A percentile compares a stretch with the other conserved stretches of the same genome.
Conservation (phyloP, 306 rosid genomes). For the Canavalia gladiata region DNA sequence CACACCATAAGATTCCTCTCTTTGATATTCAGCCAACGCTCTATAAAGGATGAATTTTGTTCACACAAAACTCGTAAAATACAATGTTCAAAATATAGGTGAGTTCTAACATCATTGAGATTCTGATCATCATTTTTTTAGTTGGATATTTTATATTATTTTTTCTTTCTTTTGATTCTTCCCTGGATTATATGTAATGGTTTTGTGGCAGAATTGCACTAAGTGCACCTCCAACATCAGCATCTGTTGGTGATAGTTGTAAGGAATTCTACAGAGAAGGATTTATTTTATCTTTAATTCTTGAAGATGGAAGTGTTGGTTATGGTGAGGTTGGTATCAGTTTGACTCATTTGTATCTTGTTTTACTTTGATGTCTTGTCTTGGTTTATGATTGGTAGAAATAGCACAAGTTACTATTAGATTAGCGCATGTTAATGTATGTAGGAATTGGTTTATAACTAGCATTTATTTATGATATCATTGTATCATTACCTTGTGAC, state of each 20-base stretch:
- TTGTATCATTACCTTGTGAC: too few relatives aligned
- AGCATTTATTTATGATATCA: too few relatives aligned
- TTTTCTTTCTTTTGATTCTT: constrained; percentile 29
- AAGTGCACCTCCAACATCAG: constrained; percentile 74
- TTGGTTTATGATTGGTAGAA: neutral
- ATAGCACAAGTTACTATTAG: too few relatives aligned
- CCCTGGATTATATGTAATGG: constrained; percentile 26
- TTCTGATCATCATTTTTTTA: constrained; percentile 5
- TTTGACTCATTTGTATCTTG: constrained; percentile 31
- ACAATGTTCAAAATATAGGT: constrained; percentile 79
- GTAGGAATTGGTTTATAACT: too few relatives aligned
- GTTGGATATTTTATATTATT: constrained; percentile 13
- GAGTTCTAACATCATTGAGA: constrained; percentile 40
- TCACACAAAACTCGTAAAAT: constrained; percentile 62
- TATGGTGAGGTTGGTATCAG: constrained; percentile 86
- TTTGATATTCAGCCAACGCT: constrained; percentile 50
- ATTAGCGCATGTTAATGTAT: too few relatives aligned
- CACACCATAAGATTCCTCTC: constrained; percentile 57
- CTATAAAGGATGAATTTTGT: constrained; percentile 50
- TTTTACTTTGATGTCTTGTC: constrained; percentile 15
- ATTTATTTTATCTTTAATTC: constrained; percentile 77
- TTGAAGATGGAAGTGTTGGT: constrained; percentile 89
- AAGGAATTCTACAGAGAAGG: constrained; percentile 78
- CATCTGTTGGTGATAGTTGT: constrained; percentile 47
- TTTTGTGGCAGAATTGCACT: constrained; percentile 71